Percentiles rank a stretch among this genome's conserved stretches.
Evolutionary conservation across 1,139 yeast species (phyloP).

Genomic region (Yamadazyma oceani): DNA sequence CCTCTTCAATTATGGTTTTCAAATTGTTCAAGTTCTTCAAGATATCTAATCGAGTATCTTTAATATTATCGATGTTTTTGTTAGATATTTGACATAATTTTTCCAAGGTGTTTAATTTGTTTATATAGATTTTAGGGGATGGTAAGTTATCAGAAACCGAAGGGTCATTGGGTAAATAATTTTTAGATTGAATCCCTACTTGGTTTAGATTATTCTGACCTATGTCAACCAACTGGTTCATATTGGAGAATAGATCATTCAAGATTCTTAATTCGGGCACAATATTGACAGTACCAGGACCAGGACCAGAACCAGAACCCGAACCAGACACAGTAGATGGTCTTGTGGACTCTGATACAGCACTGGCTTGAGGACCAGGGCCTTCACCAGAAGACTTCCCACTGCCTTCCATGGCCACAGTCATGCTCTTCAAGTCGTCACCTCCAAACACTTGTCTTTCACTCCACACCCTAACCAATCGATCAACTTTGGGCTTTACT

Average conservation of each 20-base stretch:
- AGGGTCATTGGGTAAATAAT: slow-evolving; percentile 43
- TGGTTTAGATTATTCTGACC: slow-evolving; percentile 42
- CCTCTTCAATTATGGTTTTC: slow-evolving; percentile 39
- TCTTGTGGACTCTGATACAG: not conserved
- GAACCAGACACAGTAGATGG: not conserved
- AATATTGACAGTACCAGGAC: slow-evolving; percentile 14
- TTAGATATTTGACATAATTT: slow-evolving; percentile 39
- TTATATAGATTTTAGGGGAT: slow-evolving; percentile 49
- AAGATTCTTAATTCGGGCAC: slow-evolving; percentile 42
- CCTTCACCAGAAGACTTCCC: too few species aligned
- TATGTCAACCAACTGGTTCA: slow-evolving; percentile 29
- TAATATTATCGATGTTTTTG: slow-evolving; percentile 37
- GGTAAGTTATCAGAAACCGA: slow-evolving; percentile 49
- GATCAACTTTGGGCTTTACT: slow-evolving; percentile 54
- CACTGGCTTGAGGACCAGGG: not conserved
- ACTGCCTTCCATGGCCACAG: slow-evolving; percentile 26
- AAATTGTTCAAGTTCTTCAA: slow-evolving; percentile 44
- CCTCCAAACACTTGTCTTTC: slow-evolving; percentile 59
- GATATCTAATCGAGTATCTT: slow-evolving; percentile 39
- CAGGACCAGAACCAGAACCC: not conserved
- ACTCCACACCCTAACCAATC: slow-evolving; percentile 75
- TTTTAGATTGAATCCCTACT: slow-evolving; percentile 43
- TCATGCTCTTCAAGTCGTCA: slow-evolving; percentile 45
- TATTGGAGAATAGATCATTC: slow-evolving; percentile 32
- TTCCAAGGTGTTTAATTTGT: slow-evolving; percentile 46